These are phyloP conservation scores for Backusella tuberculispora DNA, from an alignment of 192 early-diverging fungal genomes.

Conservation along the genomic window DNA sequence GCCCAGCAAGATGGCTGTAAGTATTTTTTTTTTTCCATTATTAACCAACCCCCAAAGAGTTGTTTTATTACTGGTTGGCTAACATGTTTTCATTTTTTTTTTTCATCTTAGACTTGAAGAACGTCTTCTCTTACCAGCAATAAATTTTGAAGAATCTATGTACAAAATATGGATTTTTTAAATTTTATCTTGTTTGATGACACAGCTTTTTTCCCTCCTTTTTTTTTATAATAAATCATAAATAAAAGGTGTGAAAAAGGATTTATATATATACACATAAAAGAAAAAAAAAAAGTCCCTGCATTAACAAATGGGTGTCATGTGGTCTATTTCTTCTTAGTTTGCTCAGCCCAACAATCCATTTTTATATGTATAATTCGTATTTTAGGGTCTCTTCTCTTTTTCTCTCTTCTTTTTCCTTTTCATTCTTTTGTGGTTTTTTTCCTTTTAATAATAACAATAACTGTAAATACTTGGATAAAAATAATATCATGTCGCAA, in stretches of 20 bases:
- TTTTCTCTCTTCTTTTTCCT: background rate
- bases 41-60: background rate
- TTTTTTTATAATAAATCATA: slow-evolving; percentile 8
- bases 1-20: slow-evolving; percentile 75
- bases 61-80: background rate
- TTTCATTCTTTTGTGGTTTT: background rate
- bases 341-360: slow-evolving; percentile 15
- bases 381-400: background rate
- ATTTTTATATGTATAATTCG: background rate
- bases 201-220: background rate
- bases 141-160: slow-evolving; percentile 35
- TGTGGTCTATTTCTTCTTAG: background rate
- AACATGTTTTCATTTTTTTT: slow-evolving; percentile 14
- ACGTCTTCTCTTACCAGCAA: slow-evolving; percentile 67
- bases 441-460: background rate
- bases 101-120: slow-evolving; percentile 48
- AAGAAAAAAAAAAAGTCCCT: background rate
- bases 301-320: slow-evolving; percentile 7
- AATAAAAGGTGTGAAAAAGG: background rate
- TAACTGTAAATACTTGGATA: background rate
- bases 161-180: background rate
- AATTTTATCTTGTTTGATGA: slow-evolving; percentile 11
- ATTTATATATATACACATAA: background rate
- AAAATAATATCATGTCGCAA: background rate
- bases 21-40: slow-evolving; percentile 22